phyloP scores from a whole-genome alignment of 352 stramenopile species.

The Pythium sukuiense region DNA sequence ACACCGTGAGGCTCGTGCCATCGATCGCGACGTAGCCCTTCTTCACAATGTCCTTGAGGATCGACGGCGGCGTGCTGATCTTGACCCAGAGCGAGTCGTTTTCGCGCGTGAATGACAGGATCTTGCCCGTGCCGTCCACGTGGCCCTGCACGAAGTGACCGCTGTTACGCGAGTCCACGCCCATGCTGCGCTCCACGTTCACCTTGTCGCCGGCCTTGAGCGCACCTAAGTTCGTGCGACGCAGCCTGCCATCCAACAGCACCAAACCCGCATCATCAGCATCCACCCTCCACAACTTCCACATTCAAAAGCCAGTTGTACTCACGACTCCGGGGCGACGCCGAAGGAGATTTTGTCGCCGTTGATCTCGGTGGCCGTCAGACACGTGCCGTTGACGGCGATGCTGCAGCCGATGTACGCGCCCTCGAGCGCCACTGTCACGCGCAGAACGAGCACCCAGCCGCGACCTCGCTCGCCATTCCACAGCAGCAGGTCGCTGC shows the following conservation, averaged over 20 bases:
- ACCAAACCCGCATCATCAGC: not conserved
- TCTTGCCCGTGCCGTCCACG: slow-evolving; percentile 94
- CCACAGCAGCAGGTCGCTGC: slow-evolving; percentile 94
- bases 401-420: slow-evolving; percentile 95
- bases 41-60: slow-evolving; percentile 91
- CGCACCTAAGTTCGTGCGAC: slow-evolving; percentile 88
- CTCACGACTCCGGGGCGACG: slow-evolving; percentile 93
- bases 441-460: slow-evolving; percentile 88
- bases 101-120: slow-evolving; percentile 90
- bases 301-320: not conserved
- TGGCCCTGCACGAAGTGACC: slow-evolving; percentile 99
- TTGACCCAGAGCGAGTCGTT: slow-evolving; percentile 97
- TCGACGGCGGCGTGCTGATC: slow-evolving; percentile 72
- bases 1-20: slow-evolving; percentile 97
- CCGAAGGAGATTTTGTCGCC: slow-evolving; percentile 89
- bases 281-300: not conserved
- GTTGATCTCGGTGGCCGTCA: slow-evolving; percentile 95
- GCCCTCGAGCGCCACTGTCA: slow-evolving; percentile 77
- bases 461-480: slow-evolving; percentile 90
- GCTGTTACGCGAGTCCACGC: slow-evolving; percentile 92
- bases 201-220: slow-evolving; percentile 91
- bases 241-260: slow-evolving; percentile 51
- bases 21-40: slow-evolving; percentile 98
- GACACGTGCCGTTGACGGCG: slow-evolving; percentile 96
- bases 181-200: slow-evolving; percentile 92